These are phyloP conservation scores for Vitis labrusca DNA, from an alignment of 164 flowering plant genomes.

Conservation along the genomic window DNA sequence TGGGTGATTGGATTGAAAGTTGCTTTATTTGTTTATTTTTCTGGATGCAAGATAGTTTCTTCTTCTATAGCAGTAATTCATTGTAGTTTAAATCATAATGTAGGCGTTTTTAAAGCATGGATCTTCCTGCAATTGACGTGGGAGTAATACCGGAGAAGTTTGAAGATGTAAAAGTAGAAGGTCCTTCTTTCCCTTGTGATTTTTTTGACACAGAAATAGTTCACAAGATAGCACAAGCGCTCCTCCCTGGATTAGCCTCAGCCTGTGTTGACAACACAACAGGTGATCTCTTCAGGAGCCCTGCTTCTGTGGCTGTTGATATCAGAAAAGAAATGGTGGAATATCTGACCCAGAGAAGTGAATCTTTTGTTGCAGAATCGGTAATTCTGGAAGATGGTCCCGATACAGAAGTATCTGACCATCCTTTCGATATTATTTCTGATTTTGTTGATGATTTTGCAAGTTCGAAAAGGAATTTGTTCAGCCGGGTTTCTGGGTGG, in stretches of 20 bases:
- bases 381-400: constrained; percentile 50
- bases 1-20: too few species aligned
- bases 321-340: constrained; percentile 81
- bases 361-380: constrained; percentile 66
- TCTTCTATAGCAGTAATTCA: neutral
- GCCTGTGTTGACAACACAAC: constrained; percentile 72
- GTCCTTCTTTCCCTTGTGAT: constrained; percentile 39
- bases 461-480: constrained; percentile 56
- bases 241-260: constrained; percentile 59
- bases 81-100: neutral
- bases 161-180: constrained; percentile 36
- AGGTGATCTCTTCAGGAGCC: constrained; percentile 50
- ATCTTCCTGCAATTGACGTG: constrained; percentile 19
- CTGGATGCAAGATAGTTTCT: neutral
- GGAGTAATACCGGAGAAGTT: constrained; percentile 37
- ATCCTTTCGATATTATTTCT: constrained; percentile 70
- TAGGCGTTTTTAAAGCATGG: constrained; percentile 18
- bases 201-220: constrained; percentile 51
- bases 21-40: neutral
- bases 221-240: constrained; percentile 54
- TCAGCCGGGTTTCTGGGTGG: constrained; percentile 84
- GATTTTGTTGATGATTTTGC: constrained; percentile 74
- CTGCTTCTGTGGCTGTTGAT: constrained; percentile 69
- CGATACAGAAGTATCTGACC: constrained; percentile 41
- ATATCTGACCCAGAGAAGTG: constrained; percentile 61